These are phyloP conservation scores for Tylopilus cervinicoccineus DNA, from an alignment of 768 basidiomycete species.

Conservation along the genomic window DNA sequence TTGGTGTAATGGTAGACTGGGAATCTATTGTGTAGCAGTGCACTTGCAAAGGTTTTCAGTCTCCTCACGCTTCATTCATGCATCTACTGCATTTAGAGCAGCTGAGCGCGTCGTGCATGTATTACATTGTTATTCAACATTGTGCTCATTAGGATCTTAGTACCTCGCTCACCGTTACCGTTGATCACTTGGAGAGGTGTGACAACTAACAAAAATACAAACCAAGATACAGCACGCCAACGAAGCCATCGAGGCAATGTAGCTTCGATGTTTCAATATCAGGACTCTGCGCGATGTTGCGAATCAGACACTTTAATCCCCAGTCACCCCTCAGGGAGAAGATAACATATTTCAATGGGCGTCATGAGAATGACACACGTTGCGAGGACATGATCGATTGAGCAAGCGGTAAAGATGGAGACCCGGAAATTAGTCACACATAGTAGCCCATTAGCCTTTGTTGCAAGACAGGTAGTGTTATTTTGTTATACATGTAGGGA, in stretches of 20 bases:
- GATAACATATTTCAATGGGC: not conserved
- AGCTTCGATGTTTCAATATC: slow-evolving; percentile 2
- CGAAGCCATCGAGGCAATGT: not conserved
- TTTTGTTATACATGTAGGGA: slow-evolving; percentile 23
- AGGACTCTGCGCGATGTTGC: not conserved
- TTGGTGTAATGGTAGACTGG: not conserved
- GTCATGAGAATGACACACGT: not conserved
- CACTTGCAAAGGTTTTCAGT: not conserved
- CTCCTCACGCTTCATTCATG: not conserved
- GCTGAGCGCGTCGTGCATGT: not conserved
- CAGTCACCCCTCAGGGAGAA: not conserved
- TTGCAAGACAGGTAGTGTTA: slow-evolving; percentile 12
- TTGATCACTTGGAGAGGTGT: not conserved
- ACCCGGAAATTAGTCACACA: not conserved
- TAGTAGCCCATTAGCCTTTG: not conserved
- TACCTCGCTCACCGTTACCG: not conserved
- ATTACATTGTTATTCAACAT: no score
- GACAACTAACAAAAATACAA: not conserved
- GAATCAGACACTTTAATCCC: slow-evolving; percentile 7
- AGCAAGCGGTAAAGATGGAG: not conserved
- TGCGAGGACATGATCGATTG: not conserved
- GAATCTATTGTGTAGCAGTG: not conserved
- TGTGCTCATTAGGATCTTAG: not conserved
- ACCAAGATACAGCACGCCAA: not conserved
- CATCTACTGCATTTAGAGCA: not conserved